Evolutionary conservation across 805 yeast genomes (phyloP), one percentile per base, ranked within the genome.

Genomic region (Starmerella floricola): DNA sequence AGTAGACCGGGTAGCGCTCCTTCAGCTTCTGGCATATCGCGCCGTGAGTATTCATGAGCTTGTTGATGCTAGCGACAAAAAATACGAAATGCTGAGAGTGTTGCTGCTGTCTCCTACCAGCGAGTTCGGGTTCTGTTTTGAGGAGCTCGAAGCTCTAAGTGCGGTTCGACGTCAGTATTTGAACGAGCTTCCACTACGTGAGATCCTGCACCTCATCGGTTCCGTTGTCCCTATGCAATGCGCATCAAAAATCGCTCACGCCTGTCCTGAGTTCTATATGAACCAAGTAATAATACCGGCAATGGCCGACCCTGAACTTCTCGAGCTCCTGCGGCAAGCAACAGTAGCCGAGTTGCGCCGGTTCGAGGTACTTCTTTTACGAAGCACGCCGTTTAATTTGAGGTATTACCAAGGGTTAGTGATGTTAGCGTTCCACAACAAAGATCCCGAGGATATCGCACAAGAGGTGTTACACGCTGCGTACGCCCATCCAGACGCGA

Each of bases 301-400:
- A 11, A 27, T 43, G 2, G 37, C 12, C 12, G 13, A 28, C 17
- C 42, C 41, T 6, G 32, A 30, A 10, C 3, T 18, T 15, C 41
- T 34, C 8, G 34, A 30, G 6, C 39, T 8, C 6, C 26, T 49
- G 11, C 16, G 35, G 17, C n/a, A 27, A 13, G 42, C 42, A 6
- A 32, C 45, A 1, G 30, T 26, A 24, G 17, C 36, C 6, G 37
- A 44, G 29, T 18, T 19, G 27, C 36, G 44, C n/a, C 15, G 40
- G 10, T 41, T 49, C 31, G 41, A 38, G 4, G 34, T 27, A 4
- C 29, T 50, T 11, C 48, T 50, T n/a, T 19, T 21, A 2, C 29
- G 45, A 10, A 43, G 52, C 34, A 49, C 45, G 12, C 48, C 53
- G 1, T 50, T 49, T 39, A 48, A 52, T 20, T 37, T 50, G 19